Percentiles rank a stretch among this genome's conserved stretches.
Conservation (phyloP, 2,329 filamentous ascomycete species). For the Fusarium sp. region DNA sequence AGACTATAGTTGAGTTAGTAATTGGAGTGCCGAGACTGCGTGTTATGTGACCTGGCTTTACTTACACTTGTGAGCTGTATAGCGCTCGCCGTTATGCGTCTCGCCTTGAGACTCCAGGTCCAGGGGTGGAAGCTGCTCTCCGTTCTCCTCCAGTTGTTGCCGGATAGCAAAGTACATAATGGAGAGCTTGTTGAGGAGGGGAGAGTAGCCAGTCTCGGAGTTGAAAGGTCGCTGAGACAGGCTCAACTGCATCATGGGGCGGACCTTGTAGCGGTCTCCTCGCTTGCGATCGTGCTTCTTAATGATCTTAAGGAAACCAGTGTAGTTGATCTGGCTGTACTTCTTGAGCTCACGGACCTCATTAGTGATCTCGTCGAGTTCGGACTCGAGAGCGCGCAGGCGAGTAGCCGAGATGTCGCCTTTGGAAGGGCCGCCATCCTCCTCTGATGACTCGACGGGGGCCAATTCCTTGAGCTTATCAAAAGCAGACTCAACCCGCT, state of each 20-base stretch:
- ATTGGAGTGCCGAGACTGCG: neutral
- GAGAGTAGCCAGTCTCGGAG: constrained; percentile 88
- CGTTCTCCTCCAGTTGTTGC: constrained; percentile 75
- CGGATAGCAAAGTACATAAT: constrained; percentile 96
- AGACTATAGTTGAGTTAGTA: constrained; percentile 65
- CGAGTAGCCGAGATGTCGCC: constrained; percentile 61
- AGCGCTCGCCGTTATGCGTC: constrained; percentile 74
- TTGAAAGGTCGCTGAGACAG: constrained; percentile 93
- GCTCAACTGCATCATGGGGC: constrained; percentile 90
- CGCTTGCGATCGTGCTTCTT: constrained; percentile 99
- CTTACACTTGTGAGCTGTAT: constrained; percentile 88
- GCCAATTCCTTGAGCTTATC: constrained; percentile 84
- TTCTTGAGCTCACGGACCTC: constrained; percentile 94
- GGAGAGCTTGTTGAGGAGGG: constrained; percentile 88
- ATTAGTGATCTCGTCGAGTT: constrained; percentile 88
- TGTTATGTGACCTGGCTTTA: constrained; percentile 1
- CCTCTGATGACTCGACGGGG: constrained; percentile 54
- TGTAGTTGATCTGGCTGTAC: constrained; percentile 97
- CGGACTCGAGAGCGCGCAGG: constrained; percentile 77
- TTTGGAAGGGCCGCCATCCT: constrained; percentile 64
- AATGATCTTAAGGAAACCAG: constrained; percentile 95
- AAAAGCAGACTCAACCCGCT: constrained; percentile 66
- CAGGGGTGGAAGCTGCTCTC: constrained; percentile 56
- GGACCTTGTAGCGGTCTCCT: constrained; percentile 85
- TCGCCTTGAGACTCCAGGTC: constrained; percentile 66